Percentiles rank a stretch among this genome's conserved stretches.
Conservation (phyloP, 2,329 filamentous ascomycete species). For the Fusarium anthophilum region DNA sequence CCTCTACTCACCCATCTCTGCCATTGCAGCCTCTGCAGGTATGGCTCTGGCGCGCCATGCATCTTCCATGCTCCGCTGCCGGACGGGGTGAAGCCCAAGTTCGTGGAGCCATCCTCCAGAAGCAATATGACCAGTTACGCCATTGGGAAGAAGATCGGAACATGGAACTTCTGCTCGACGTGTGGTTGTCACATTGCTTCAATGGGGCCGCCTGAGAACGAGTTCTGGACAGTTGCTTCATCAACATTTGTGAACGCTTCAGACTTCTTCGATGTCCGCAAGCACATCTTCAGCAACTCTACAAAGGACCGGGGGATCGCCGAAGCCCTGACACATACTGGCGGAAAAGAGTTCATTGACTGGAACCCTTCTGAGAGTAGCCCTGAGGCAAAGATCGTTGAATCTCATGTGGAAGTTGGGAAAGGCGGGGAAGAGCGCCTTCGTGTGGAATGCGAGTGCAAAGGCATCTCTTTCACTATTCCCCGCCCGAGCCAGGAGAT, state of each 20-base stretch:
- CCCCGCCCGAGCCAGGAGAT: slow-evolving; percentile 49
- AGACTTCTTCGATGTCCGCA: slow-evolving; percentile 47
- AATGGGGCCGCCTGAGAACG: slow-evolving; percentile 41
- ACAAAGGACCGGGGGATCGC: slow-evolving; percentile 51
- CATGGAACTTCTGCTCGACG: slow-evolving; percentile 56
- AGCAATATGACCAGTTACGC: slow-evolving; percentile 51
- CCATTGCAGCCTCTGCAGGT: slow-evolving; percentile 57
- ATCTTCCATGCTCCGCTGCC: slow-evolving; percentile 54
- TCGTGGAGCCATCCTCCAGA: slow-evolving; percentile 52
- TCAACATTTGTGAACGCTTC: slow-evolving; percentile 52
- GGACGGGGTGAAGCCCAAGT: slow-evolving; percentile 47
- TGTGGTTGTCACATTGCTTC: slow-evolving; percentile 58
- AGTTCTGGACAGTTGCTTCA: slow-evolving; percentile 51
- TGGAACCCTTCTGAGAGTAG: slow-evolving; percentile 50
- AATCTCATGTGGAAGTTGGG: slow-evolving; percentile 46
- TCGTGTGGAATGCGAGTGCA: slow-evolving; percentile 57
- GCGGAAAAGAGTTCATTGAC: slow-evolving; percentile 42
- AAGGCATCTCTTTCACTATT: slow-evolving; percentile 58
- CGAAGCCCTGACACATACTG: slow-evolving; percentile 48
- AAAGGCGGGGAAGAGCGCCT: slow-evolving; percentile 51
- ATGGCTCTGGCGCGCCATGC: slow-evolving; percentile 53
- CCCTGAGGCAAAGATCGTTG: slow-evolving; percentile 40
- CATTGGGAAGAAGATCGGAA: slow-evolving; percentile 42
- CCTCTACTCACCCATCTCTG: slow-evolving; percentile 56
- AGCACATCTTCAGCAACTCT: slow-evolving; percentile 51